phyloP scores from a whole-genome alignment of 2,329 filamentous ascomycete genomes.

The Colletotrichum destructivum region DNA sequence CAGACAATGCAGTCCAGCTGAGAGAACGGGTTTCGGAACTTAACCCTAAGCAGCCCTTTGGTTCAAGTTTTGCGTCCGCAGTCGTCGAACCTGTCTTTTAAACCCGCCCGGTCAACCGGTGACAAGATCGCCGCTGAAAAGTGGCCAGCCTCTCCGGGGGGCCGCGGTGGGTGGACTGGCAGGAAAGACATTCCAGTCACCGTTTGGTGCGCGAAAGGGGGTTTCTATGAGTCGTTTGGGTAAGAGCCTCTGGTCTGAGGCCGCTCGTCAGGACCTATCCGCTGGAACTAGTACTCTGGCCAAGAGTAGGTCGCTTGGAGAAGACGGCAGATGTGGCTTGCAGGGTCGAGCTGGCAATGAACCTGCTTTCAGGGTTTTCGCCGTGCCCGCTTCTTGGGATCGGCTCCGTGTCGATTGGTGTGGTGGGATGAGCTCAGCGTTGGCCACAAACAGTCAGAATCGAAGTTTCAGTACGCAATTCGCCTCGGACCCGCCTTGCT shows the following conservation, averaged over 20 bases:
- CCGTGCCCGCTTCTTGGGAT: slow-evolving; percentile 3
- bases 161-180: slow-evolving; percentile 62
- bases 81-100: slow-evolving; percentile 82
- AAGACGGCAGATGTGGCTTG: slow-evolving; percentile 50
- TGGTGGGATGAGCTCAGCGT: slow-evolving; percentile 61
- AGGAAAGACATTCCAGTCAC: slow-evolving; percentile 72
- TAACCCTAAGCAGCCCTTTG: slow-evolving; percentile 93
- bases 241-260: slow-evolving; percentile 81
- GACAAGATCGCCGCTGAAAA: slow-evolving; percentile 66
- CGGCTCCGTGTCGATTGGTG: slow-evolving; percentile 37
- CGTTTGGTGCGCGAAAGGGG: slow-evolving; percentile 67
- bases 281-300: slow-evolving; percentile 75
- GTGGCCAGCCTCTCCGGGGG: slow-evolving; percentile 55
- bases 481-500: slow-evolving; percentile 30
- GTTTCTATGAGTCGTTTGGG: slow-evolving; percentile 81
- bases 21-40: slow-evolving; percentile 85
- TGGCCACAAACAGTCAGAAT: slow-evolving; percentile 66
- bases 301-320: slow-evolving; percentile 56
- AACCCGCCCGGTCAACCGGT: slow-evolving; percentile 50
- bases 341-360: slow-evolving; percentile 45
- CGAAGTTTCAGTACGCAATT: slow-evolving; percentile 29
- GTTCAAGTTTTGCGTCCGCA: slow-evolving; percentile 80
- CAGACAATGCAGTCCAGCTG: slow-evolving; percentile 61
- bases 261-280: slow-evolving; percentile 80
- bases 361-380: slow-evolving; percentile 24